Evolutionary conservation across 805 yeast genomes (phyloP), one percentile per base, ranked within the genome.

Genomic region (Wickerhamiella kurtzmanii): DNA sequence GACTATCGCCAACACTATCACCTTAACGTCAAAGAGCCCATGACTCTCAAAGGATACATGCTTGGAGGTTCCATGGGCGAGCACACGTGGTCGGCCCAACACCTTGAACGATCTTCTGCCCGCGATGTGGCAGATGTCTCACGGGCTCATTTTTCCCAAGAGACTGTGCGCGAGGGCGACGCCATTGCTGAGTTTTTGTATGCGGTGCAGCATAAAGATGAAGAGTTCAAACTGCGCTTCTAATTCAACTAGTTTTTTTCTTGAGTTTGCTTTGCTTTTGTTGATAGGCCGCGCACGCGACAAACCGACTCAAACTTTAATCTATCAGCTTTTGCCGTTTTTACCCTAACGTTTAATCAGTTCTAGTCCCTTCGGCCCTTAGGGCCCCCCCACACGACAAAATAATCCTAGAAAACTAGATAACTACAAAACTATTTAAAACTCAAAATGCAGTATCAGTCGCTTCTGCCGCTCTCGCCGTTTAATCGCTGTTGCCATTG

Each of bases 151-250:
- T 85, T 88, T 55, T 56, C 71, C 52, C 56, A 64, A 6, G 71
- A 69, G 41, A 71, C 74, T 11, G 77, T 78, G 2, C 78, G 83
- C 55, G 98, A 89, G 59, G 77, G 80, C 48, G 97, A 89, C 56
- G 77, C 82, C 28, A 78, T 89, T 37, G 85, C 95, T 35, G 87
- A 83, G 57, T 92, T 89, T 60, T 70, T 92, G 47, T 92, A 89
- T 66, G 80, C 83, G 56, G 87, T 85, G 45, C 78, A 77, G 58
- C 80, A 85, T 58, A 84, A 83, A 56, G 72, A 70, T 50, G 66
- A 64, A 58, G 56, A 49, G 35, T 70, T 54, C 46, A 58, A 57
- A 44, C 49, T 57, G 19, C 54, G 49, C 21, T 54, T 56, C 38
- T 25, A 25, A 11, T 11, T n/a, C n/a, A n/a, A n/a, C n/a, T n/a